phyloP scores from a whole-genome alignment of 352 stramenopile genomes.

The Globisporangium polare region DNA sequence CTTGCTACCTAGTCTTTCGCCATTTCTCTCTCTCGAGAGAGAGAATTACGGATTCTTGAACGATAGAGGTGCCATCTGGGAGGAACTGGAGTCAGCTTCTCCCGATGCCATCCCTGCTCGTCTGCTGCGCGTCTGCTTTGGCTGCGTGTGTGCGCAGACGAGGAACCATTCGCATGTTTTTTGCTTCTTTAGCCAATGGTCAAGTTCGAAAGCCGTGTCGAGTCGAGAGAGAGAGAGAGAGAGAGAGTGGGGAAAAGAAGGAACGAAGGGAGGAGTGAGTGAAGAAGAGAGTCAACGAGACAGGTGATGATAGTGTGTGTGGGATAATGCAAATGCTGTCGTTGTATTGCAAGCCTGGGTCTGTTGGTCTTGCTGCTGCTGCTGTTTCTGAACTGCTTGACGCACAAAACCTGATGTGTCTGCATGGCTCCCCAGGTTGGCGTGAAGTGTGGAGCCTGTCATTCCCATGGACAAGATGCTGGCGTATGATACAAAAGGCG shows the following conservation, averaged over 20 bases:
- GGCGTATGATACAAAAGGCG: conserved; percentile 1
- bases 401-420: conserved; percentile 6
- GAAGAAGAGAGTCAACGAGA: neutral
- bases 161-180: conserved; percentile 21
- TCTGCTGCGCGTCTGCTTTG: neutral
- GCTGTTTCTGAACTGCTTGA: neutral
- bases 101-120: conserved; percentile 16
- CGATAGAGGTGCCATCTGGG: conserved; percentile 15
- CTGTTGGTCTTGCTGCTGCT: neutral
- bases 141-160: neutral
- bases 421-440: no score
- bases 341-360: conserved; percentile 4
- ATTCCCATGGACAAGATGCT: neutral
- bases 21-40: conserved; percentile 67
- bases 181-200: conserved; percentile 20
- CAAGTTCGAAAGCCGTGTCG: conserved; percentile 6
- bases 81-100: neutral
- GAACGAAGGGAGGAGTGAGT: no score
- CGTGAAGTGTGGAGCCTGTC: neutral
- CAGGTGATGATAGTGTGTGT: neutral
- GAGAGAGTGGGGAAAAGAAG: conserved; percentile 4
- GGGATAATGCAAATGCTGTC: neutral
- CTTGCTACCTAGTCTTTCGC: conserved; percentile 11
- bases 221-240: neutral
- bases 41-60: conserved; percentile 4